Evolutionary conservation across 148 eudicot genomes (phyloP).

Genomic region (Heliosperma pusillum): DNA sequence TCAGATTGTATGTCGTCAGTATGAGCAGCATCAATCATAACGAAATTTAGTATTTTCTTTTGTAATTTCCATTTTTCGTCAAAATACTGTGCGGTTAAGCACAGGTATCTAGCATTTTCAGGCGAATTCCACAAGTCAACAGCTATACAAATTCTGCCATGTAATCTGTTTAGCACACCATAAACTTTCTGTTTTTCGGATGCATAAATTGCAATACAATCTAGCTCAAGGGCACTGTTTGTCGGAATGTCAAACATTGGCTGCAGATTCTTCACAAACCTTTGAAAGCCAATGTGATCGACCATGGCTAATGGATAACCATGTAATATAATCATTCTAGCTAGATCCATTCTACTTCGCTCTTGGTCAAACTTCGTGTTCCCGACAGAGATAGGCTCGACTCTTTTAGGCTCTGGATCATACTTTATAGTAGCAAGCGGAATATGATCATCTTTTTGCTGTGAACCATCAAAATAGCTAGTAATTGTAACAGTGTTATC

Average conservation of each 20-base stretch:
- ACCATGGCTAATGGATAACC: conserved; percentile 91
- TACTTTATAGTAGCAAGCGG: conserved; percentile 48
- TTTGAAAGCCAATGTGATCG: conserved; percentile 79
- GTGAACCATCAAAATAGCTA: conserved; percentile 51
- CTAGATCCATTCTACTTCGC: conserved; percentile 75
- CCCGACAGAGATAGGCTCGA: conserved; percentile 54
- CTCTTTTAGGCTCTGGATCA: conserved; percentile 72
- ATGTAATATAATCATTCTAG: conserved; percentile 91
- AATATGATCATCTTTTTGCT: conserved; percentile 58
- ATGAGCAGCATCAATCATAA: conserved; percentile 64
- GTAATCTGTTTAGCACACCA: conserved; percentile 48
- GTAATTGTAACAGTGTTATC: conserved; percentile 47
- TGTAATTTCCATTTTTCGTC: conserved; percentile 83
- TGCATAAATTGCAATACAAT: conserved; percentile 68
- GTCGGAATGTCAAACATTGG: conserved; percentile 69
- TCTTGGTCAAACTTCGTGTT: conserved; percentile 83
- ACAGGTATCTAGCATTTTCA: conserved; percentile 65
- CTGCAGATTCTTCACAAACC: conserved; percentile 88
- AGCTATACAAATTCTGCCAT: conserved; percentile 73
- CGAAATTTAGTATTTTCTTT: conserved; percentile 74
- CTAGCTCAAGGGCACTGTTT: conserved; percentile 57
- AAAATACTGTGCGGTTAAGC: conserved; percentile 76
- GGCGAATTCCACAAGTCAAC: conserved; percentile 82
- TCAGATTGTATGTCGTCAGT: conserved; percentile 83
- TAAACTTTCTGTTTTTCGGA: conserved; percentile 74